These are phyloP conservation scores for Botryotinia calthae DNA, from an alignment of 2,329 filamentous ascomycete species.

Conservation along the genomic window DNA sequence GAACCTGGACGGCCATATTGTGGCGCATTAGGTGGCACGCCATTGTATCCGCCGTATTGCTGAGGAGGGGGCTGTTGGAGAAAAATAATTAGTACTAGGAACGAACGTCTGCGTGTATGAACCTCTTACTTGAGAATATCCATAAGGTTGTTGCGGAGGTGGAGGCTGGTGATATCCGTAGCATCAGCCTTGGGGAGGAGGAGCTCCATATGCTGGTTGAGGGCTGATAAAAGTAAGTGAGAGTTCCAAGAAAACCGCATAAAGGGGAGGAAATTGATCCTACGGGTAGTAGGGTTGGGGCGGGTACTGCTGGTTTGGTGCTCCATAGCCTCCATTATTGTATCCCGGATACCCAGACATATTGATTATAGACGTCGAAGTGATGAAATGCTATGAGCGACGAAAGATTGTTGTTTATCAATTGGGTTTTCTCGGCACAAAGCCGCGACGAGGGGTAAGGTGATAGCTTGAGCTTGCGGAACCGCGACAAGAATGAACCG, in stretches of 20 bases:
- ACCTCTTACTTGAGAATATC: conserved; percentile 36
- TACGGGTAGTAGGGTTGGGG: conserved; percentile 50
- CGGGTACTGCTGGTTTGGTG: conserved; percentile 41
- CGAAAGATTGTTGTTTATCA: neutral
- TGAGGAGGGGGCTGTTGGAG: conserved; percentile 45
- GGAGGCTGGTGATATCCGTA: conserved; percentile 51
- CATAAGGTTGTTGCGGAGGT: conserved; percentile 45
- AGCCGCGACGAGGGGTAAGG: conserved; percentile 6
- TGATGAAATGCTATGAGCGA: neutral
- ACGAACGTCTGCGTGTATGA: neutral
- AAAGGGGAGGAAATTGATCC: conserved; percentile 23
- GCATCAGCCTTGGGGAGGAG: conserved; percentile 37
- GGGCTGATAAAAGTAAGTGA: conserved; percentile 26
- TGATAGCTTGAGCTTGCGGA: neutral
- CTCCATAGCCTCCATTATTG: conserved; percentile 49
- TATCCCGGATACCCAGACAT: conserved; percentile 65
- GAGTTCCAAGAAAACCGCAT: neutral
- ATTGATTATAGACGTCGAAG: neutral
- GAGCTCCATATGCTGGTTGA: conserved; percentile 31
- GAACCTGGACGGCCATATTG: conserved; percentile 53
- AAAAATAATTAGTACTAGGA: conserved; percentile 9
- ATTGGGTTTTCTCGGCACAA: neutral
- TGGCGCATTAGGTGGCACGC: conserved; percentile 39
- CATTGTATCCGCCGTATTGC: conserved; percentile 45
- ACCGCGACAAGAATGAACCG: conserved; percentile 3